phyloP scores from a whole-genome alignment of 805 yeast genomes.

The Metschnikowia borealis region DNA sequence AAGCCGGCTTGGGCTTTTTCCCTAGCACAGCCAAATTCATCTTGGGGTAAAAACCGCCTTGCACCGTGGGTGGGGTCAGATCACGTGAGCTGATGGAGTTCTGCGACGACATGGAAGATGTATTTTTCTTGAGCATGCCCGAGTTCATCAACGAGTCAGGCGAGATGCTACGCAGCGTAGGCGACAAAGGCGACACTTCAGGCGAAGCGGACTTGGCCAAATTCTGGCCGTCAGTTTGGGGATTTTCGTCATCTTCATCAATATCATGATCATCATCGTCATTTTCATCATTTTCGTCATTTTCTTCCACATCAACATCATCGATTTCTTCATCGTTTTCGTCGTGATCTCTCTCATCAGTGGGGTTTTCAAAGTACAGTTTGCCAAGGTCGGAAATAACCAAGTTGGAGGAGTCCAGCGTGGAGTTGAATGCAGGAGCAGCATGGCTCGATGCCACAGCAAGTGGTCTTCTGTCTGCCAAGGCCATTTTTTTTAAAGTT shows the following conservation, averaged over 20 bases:
- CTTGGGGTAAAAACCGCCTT: slow-evolving; percentile 3
- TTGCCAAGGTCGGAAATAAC: neutral
- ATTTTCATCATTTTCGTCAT: neutral
- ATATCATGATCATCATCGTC: neutral
- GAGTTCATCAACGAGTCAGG: slow-evolving; percentile 41
- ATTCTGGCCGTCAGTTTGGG: neutral
- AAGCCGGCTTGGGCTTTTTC: slow-evolving; percentile 32
- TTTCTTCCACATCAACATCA: neutral
- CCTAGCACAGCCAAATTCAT: slow-evolving; percentile 10
- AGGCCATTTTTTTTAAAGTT: slow-evolving; percentile 42
- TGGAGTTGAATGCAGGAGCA: slow-evolving; percentile 37
- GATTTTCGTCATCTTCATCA: neutral
- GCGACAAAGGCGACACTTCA: slow-evolving; percentile 22
- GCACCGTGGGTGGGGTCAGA: slow-evolving; percentile 26
- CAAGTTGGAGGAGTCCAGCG: slow-evolving; percentile 14
- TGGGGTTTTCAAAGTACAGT: neutral
- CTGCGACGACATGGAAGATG: slow-evolving; percentile 10
- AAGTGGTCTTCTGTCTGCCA: slow-evolving; percentile 64
- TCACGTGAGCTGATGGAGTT: slow-evolving; percentile 28
- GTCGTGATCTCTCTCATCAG: neutral
- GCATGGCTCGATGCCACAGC: slow-evolving; percentile 48
- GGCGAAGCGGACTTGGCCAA: slow-evolving; percentile 1
- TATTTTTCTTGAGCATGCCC: slow-evolving; percentile 17
- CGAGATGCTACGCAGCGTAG: slow-evolving; percentile 38
- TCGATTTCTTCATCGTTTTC: neutral